phyloP scores from a whole-genome alignment of 768 basidiomycete genomes.

The Dioszegia aurantiaca region DNA sequence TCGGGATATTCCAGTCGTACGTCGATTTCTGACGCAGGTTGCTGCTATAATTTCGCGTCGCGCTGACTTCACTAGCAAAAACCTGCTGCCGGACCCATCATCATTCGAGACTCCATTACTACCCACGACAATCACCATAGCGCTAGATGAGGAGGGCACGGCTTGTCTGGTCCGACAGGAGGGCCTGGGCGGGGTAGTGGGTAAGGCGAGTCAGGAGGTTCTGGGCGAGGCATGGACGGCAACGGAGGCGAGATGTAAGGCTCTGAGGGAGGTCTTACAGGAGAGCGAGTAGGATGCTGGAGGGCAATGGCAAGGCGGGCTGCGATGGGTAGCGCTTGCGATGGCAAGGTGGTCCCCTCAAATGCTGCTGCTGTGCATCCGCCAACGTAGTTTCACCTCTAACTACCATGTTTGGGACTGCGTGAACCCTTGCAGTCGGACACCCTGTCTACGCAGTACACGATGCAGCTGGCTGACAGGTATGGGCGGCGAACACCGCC shows the following conservation, averaged over 20 bases:
- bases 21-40: too few relatives aligned
- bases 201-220: conserved; percentile 42
- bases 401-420: too few relatives aligned
- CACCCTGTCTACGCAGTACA: background rate
- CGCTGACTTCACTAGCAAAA: conserved; percentile 55
- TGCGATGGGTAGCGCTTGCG: too few relatives aligned
- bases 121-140: conserved; percentile 58
- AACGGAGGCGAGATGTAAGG: conserved; percentile 33
- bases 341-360: too few relatives aligned
- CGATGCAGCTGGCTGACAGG: too few relatives aligned
- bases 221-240: conserved; percentile 40
- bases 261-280: conserved; percentile 35
- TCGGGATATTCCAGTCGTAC: conserved; percentile 79
- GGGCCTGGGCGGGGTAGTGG: conserved; percentile 41
- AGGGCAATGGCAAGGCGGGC: too few relatives aligned
- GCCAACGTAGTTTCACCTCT: too few relatives aligned
- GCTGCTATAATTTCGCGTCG: too few relatives aligned
- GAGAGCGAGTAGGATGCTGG: conserved; percentile 12
- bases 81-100: conserved; percentile 69
- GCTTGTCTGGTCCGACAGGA: conserved; percentile 43
- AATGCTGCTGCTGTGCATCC: too few relatives aligned
- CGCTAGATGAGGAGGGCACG: conserved; percentile 32
- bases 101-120: conserved; percentile 87
- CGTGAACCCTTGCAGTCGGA: too few relatives aligned
- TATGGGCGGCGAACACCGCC: background rate